These are phyloP conservation scores for Backusella circina DNA, from an alignment of 192 early-diverging fungal species.

Conservation along the genomic window DNA sequence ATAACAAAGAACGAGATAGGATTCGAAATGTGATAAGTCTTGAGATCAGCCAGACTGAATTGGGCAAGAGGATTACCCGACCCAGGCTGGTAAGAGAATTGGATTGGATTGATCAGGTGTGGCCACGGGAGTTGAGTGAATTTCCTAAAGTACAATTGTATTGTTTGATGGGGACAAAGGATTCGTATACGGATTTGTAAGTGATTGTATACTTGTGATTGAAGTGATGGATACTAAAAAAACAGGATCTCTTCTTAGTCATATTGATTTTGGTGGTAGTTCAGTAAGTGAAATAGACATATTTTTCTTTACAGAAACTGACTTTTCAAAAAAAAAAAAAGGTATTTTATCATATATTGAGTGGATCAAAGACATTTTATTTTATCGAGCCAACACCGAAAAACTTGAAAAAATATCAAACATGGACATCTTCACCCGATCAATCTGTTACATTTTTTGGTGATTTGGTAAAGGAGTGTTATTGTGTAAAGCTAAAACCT, in stretches of 20 bases:
- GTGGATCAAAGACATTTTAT: constrained; percentile 86
- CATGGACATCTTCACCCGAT: constrained; percentile 86
- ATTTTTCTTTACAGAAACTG: background rate
- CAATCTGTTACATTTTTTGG: constrained; percentile 78
- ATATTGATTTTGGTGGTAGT: constrained; percentile 81
- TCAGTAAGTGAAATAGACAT: constrained; percentile 52
- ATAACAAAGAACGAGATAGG: constrained; percentile 55
- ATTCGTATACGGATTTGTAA: constrained; percentile 87
- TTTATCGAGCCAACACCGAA: constrained; percentile 79
- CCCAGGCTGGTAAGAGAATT: constrained; percentile 82
- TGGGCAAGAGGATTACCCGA: constrained; percentile 63
- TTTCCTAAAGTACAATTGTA: constrained; percentile 89
- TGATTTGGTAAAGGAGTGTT: constrained; percentile 78
- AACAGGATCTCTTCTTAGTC: constrained; percentile 37
- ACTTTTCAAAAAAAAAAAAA: background rate
- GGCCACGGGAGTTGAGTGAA: constrained; percentile 68
- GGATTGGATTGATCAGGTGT: constrained; percentile 86
- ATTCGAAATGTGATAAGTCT: constrained; percentile 88
- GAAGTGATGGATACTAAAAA: too few species aligned
- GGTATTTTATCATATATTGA: constrained; percentile 89
- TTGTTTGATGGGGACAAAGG: constrained; percentile 90
- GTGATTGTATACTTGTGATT: background rate
- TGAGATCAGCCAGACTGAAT: constrained; percentile 73
- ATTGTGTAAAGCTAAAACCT: constrained; percentile 68
- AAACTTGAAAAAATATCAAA: constrained; percentile 87